A percentile compares a stretch with the other conserved stretches of the same genome.
Evolutionary conservation across 75 land plant species (phyloP).

Genomic region (Picea sitchensis): DNA sequence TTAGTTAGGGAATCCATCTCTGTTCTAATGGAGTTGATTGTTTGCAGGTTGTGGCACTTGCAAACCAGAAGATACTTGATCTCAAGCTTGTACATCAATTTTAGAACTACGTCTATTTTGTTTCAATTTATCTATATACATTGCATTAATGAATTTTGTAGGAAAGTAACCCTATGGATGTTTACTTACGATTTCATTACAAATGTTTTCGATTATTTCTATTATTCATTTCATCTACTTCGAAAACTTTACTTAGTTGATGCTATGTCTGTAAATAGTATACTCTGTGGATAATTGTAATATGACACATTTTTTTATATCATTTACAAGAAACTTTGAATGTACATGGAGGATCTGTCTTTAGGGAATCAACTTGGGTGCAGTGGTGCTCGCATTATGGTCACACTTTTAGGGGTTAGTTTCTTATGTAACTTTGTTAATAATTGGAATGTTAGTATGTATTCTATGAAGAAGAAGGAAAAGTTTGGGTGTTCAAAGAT

Average conservation of each 20-base stretch:
- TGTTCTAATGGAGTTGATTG: too few relatives aligned
- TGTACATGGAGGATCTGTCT: slow-evolving; percentile 90
- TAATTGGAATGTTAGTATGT: too few relatives aligned
- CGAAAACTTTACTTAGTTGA: neutral
- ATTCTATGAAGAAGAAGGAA: too few relatives aligned
- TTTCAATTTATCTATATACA: neutral
- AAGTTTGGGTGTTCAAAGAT: too few relatives aligned
- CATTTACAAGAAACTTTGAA: slow-evolving; percentile 69
- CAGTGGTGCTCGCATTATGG: too few relatives aligned
- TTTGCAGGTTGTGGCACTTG: too few relatives aligned
- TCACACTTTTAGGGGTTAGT: too few relatives aligned
- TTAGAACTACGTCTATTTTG: neutral
- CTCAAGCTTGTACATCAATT: too few relatives aligned
- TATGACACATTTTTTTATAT: neutral
- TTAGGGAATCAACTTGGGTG: too few relatives aligned
- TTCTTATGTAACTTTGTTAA: too few relatives aligned
- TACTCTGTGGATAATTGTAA: neutral
- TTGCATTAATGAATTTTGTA: neutral
- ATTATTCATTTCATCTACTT: neutral
- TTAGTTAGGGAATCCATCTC: too few relatives aligned
- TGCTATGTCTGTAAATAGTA: neutral
- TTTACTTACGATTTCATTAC: neutral
- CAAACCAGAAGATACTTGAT: too few relatives aligned
- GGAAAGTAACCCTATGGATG: neutral
- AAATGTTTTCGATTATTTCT: neutral